Base-by-base conservation (phyloP, 768 basidiomycete genomes). In the Lactarius vividus region DNA sequence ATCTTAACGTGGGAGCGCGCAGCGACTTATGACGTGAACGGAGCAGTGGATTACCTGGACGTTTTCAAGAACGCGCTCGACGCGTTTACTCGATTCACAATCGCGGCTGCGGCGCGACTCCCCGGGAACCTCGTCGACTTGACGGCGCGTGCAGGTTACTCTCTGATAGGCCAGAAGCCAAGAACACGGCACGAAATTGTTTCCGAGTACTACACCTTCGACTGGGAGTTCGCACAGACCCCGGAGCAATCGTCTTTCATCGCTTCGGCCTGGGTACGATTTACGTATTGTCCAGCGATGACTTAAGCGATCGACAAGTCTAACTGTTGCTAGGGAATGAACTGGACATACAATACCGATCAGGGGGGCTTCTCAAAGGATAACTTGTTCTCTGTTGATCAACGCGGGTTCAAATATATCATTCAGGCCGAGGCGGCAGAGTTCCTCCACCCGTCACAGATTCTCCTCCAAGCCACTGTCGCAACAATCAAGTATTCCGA, bases 171-270 rank as follows among this genome's bases (percentile, higher is more conserved):
- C n/a, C 74, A 75, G n/a, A 83, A 79, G 66, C 77, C 82, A 0
- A 72, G 70, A 63, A 80, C 79, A 11, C 74, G 79, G 2, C 80
- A 82, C 63, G 81, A 80, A n/a, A 73, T 73, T 57, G 86, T 78
- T n/a, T 77, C 82, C 10, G 85, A 88, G 72, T 88, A n/a, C n/a
- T n/a, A 88, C 70, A 75, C 81, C 66, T 81, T 84, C 59, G 74
- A 81, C 69, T 80, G 69, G 64, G 82, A 84, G 70, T 82, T 80
- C 67, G 83, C 78, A 28, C 82, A 87, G 73, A 80, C 82, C 1
- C 86, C 87, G 0, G 84, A 85, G 26, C n/a, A 84, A 71, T 81
- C 80, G 0, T 85, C 85, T 0, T 78, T 79, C 75, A 76, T 87
- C 26, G 84, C 85, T 13, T 81, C 84, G 4, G 80, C 85, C 26